phyloP scores from a whole-genome alignment of 139 green algal genomes.

The Picochlorum sp. region DNA sequence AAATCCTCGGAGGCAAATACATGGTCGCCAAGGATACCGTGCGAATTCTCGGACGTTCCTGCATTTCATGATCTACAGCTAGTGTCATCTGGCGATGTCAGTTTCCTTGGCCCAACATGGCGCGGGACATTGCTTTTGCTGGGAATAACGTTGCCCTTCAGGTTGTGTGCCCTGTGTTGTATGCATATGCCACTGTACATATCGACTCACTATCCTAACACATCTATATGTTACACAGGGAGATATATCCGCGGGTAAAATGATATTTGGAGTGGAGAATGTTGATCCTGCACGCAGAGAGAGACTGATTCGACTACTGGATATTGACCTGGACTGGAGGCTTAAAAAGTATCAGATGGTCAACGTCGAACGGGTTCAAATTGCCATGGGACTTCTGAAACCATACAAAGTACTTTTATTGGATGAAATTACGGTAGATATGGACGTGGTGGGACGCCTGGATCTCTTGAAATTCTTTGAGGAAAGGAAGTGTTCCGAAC shows the following conservation, averaged over 20 bases:
- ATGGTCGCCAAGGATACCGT: conserved; percentile 79
- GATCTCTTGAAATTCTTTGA: conserved; percentile 90
- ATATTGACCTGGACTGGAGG: conserved; percentile 90
- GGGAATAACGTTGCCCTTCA: conserved; percentile 72
- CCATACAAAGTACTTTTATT: conserved; percentile 92
- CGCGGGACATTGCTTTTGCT: conserved; percentile 85
- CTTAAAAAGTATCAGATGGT: conserved; percentile 91
- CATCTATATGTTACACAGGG: conserved; percentile 23
- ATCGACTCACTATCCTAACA: conserved; percentile 25
- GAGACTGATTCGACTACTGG: conserved; percentile 76
- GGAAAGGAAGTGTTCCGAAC: conserved; percentile 59
- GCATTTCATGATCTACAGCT: conserved; percentile 90
- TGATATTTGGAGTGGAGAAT: conserved; percentile 76
- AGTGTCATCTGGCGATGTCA: conserved; percentile 60
- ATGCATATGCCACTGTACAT: conserved; percentile 31
- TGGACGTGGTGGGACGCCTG: conserved; percentile 90
- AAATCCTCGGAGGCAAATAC: conserved; percentile 90
- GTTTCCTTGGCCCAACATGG: conserved; percentile 82
- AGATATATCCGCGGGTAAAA: conserved; percentile 72
- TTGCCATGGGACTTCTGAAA: conserved; percentile 89
- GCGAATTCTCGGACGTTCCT: conserved; percentile 72
- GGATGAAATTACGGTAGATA: conserved; percentile 98
- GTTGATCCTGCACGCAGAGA: conserved; percentile 64
- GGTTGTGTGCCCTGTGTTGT: background rate
- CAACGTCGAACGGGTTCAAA: conserved; percentile 93